Evolutionary conservation across 2,329 filamentous ascomycete genomes (phyloP).

Genomic region (Pleomassaria siparia): DNA sequence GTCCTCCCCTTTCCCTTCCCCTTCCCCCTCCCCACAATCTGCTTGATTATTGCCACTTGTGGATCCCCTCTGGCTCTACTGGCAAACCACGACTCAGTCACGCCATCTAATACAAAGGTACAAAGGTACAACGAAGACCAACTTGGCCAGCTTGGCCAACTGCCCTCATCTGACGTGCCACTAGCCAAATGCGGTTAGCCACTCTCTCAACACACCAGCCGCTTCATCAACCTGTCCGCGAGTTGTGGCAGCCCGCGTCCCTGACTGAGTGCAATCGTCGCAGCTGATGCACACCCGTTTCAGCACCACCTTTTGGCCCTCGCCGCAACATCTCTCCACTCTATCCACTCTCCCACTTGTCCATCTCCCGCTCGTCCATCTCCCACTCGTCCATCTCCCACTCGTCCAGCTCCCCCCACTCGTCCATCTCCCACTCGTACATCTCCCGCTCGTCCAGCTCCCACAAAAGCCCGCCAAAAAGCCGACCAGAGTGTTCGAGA

Average conservation of each 20-base stretch:
- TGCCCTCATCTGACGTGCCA: background rate
- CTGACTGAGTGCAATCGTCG: background rate
- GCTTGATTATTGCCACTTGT: background rate
- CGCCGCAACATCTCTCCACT: background rate
- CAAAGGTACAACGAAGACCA: no score
- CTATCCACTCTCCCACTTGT: background rate
- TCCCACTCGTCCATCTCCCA: background rate
- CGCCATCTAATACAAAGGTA: background rate
- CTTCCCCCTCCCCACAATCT: no score
- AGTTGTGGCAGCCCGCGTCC: background rate
- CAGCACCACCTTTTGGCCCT: background rate
- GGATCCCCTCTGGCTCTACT: constrained; percentile 6
- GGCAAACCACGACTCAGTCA: constrained; percentile 14
- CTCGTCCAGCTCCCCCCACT: background rate
- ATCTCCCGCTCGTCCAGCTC: background rate
- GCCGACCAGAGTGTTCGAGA: constrained; percentile 3
- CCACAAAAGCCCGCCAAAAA: no score
- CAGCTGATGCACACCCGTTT: constrained; percentile 8
- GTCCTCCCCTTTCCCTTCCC: no score
- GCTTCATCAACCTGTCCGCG: constrained; percentile 5
- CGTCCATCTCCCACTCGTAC: no score
- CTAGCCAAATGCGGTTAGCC: constrained; percentile 6
- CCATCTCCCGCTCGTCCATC: background rate
- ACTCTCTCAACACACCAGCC: constrained; percentile 5
- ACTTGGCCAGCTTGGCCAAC: background rate